Percentiles rank a stretch among this genome's conserved stretches.
phyloP scores from a whole-genome alignment of 1,284 basidiomycete species.

The Malassezia globosa region DNA sequence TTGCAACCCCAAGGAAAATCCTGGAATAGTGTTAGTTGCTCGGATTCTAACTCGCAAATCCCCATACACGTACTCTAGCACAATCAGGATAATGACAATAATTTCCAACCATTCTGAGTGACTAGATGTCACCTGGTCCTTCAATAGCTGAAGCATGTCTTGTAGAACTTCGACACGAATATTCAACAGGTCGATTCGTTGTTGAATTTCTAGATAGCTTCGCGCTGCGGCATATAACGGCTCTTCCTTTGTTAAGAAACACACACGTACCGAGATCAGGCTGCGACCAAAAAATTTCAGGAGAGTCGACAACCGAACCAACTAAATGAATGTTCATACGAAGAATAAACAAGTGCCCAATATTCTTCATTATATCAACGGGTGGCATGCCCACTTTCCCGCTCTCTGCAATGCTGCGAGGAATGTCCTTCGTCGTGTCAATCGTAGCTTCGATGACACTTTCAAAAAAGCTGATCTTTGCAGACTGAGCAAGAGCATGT shows the following conservation, averaged over 20 bases:
- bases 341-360: constrained; percentile 75
- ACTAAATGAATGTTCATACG: constrained; percentile 91
- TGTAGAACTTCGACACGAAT: constrained; percentile 85
- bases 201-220: constrained; percentile 82
- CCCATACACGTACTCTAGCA: constrained; percentile 53
- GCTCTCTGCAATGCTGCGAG: constrained; percentile 80
- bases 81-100: constrained; percentile 86
- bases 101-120: constrained; percentile 89
- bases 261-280: constrained; percentile 56
- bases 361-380: constrained; percentile 89
- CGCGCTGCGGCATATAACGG: constrained; percentile 80
- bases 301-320: constrained; percentile 85
- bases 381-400: constrained; percentile 66
- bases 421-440: constrained; percentile 91
- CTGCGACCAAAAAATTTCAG: constrained; percentile 75
- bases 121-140: constrained; percentile 81
- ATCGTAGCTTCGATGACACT: constrained; percentile 84
- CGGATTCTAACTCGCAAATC: not conserved
- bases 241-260: constrained; percentile 50
- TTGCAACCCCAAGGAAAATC: constrained; percentile 51
- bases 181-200: constrained; percentile 82
- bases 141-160: constrained; percentile 89
- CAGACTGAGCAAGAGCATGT: constrained; percentile 86
- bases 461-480: constrained; percentile 68
- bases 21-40: too few species aligned